phyloP scores from a whole-genome alignment of 2,329 filamentous ascomycete genomes.

The Neurospora sp. region DNA sequence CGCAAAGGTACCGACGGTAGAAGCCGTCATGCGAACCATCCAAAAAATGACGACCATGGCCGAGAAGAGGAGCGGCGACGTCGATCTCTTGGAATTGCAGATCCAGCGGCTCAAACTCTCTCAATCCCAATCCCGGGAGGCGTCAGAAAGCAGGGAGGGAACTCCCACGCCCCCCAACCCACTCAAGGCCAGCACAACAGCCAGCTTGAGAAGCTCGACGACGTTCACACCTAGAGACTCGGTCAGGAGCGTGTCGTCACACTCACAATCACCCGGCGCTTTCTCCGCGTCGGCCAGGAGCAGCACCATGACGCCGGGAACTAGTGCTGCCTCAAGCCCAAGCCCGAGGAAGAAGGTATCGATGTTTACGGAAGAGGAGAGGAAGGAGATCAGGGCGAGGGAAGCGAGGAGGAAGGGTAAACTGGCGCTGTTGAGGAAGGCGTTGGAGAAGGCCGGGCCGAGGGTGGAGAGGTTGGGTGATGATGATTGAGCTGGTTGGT shows the following conservation, averaged over 20 bases:
- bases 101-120: conserved; percentile 44
- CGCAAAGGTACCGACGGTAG: conserved; percentile 66
- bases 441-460: conserved; percentile 39
- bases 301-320: conserved; percentile 12
- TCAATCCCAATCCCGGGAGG: conserved; percentile 9
- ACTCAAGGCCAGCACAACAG: conserved; percentile 22
- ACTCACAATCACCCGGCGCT: background rate
- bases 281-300: conserved; percentile 31
- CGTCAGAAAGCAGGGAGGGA: conserved; percentile 27
- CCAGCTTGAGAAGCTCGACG: conserved; percentile 22
- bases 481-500: background rate
- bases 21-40: conserved; percentile 72
- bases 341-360: conserved; percentile 49
- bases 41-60: conserved; percentile 86
- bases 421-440: conserved; percentile 39
- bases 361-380: conserved; percentile 50
- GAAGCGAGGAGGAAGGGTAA: conserved; percentile 42
- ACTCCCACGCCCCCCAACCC: conserved; percentile 31
- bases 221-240: conserved; percentile 25
- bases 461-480: conserved; percentile 32
- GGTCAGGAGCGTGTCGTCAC: background rate
- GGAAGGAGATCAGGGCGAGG: conserved; percentile 43
- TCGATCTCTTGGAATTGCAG: conserved; percentile 82
- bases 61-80: conserved; percentile 81
- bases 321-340: conserved; percentile 24